Percentiles rank a stretch among this genome's conserved stretches.
These are phyloP conservation scores for Trichoderma sp. DNA, from an alignment of 2,329 filamentous ascomycete genomes.

Conservation along the genomic window DNA sequence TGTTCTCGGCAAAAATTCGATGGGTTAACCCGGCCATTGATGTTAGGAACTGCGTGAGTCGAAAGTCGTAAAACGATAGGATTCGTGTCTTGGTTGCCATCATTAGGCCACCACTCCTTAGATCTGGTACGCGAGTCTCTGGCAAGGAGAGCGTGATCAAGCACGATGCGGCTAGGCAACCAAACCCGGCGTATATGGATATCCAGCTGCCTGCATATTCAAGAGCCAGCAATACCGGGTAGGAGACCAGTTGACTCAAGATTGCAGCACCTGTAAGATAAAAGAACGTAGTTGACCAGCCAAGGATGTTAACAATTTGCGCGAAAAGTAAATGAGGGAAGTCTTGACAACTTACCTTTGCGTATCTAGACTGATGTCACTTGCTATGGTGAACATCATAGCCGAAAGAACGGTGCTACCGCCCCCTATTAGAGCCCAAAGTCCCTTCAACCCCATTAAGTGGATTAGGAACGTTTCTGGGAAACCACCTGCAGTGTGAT, in stretches of 20 bases:
- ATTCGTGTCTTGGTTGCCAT: not conserved
- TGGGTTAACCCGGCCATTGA: conserved; percentile 1
- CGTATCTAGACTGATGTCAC: not conserved
- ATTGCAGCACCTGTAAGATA: not conserved
- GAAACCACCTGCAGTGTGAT: not conserved
- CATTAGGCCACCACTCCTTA: not conserved
- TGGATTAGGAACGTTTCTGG: not conserved
- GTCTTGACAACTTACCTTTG: not conserved
- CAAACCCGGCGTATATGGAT: conserved; percentile 7
- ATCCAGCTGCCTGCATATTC: not conserved
- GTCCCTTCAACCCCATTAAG: conserved; percentile 2
- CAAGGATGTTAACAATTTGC: not conserved
- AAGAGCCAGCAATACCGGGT: not conserved
- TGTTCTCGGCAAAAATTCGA: not conserved
- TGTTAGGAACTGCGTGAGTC: not conserved
- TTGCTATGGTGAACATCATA: conserved; percentile 1
- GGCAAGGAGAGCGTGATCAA: conserved; percentile 1
- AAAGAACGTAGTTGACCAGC: conserved; percentile 7
- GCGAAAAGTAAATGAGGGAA: not conserved
- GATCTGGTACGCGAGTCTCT: not conserved
- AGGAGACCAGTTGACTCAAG: not conserved
- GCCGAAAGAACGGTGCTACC: conserved; percentile 11
- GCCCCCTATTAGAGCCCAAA: not conserved
- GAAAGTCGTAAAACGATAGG: not conserved
- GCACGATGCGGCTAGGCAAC: not conserved